Conservation (phyloP, 176 grass and related monocot species). For the Eleusine coracana region DNA sequence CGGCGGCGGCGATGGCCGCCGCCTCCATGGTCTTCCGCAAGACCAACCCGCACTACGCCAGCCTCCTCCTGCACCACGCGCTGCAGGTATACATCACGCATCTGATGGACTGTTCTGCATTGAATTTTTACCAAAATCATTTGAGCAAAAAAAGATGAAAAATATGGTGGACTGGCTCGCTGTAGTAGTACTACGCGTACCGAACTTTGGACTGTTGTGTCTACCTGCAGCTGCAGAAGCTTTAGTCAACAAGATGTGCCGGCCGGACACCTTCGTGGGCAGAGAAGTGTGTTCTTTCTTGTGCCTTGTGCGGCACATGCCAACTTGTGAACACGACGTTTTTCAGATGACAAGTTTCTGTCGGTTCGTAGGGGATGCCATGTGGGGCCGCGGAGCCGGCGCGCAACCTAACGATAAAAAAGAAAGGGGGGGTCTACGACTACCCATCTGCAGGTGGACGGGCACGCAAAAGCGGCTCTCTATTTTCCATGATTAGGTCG, state of each 20-base stretch:
- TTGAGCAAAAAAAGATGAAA: neutral
- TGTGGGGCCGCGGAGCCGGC: constrained; percentile 37
- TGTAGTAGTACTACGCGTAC: constrained; percentile 7
- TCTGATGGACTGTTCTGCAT: too few species aligned
- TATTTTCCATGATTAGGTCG: constrained; percentile 59
- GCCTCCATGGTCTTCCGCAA: constrained; percentile 67
- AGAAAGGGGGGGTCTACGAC: neutral
- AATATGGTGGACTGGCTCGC: neutral
- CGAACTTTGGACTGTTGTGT: constrained; percentile 46
- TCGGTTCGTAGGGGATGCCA: constrained; percentile 49
- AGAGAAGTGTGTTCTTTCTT: constrained; percentile 22
- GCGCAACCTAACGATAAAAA: constrained; percentile 44
- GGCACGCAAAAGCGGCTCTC: constrained; percentile 10
- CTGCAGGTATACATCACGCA: constrained; percentile 37
- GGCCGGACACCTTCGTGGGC: neutral
- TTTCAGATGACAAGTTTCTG: constrained; percentile 33
- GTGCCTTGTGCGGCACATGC: constrained; percentile 44
- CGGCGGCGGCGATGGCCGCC: constrained; percentile 74
- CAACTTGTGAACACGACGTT: constrained; percentile 45
- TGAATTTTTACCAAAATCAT: neutral
- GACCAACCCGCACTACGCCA: constrained; percentile 79
- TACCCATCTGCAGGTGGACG: constrained; percentile 42
- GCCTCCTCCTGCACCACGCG: constrained; percentile 77
- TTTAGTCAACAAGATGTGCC: constrained; percentile 39
- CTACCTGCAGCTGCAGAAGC: neutral